Evolutionary conservation across 345 rosid species (phyloP), one percentile per base, ranked within the genome.

Genomic region (Reutealis trisperma): DNA sequence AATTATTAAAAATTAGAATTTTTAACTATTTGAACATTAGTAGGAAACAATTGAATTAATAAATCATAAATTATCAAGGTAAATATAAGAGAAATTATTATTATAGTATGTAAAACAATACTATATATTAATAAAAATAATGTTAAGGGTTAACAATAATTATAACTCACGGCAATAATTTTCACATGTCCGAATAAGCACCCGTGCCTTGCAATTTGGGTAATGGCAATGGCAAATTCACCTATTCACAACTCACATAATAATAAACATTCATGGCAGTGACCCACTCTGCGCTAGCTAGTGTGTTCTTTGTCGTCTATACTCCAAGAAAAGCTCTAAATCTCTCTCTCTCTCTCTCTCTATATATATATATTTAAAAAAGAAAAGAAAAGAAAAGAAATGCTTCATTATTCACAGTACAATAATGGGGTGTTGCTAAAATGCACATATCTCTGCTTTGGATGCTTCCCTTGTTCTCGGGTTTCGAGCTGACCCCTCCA

Each of bases 391-490:
- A 47, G 19, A 18, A 5, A 14, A 13, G 55, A 51, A 51, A 51
- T 12, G 59, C 21, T 63, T 30, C 18, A 27, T 30, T 63, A 41
- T 14, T 10, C 15, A 30, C 41, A 25, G 41, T 63, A 16, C 30
- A 32, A 63, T 34, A 52, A 34, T 16, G 59, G 51, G 47, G 2
- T 15, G 25, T 24, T 67, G 67, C 51, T 58, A 76, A 76, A 76
- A 59, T 58, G 68, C 67, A 49, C 76, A 37, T 72, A 78, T 63
- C 67, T 65, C 37, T 44, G 77, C 77, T 57, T 72, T 44, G 81
- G 81, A 78, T 78, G 60, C 77, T 73, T 64, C 81, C 21, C 37
- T 0, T 16, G 55, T 49, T 27, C 72, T 78, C 18, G 81, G 25
- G 60, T 44, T 52, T 77, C 75, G 75, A 37, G 77, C 81, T 2